Conservation (phyloP, 177 flowering plant species). For the Telopea speciosissima region DNA sequence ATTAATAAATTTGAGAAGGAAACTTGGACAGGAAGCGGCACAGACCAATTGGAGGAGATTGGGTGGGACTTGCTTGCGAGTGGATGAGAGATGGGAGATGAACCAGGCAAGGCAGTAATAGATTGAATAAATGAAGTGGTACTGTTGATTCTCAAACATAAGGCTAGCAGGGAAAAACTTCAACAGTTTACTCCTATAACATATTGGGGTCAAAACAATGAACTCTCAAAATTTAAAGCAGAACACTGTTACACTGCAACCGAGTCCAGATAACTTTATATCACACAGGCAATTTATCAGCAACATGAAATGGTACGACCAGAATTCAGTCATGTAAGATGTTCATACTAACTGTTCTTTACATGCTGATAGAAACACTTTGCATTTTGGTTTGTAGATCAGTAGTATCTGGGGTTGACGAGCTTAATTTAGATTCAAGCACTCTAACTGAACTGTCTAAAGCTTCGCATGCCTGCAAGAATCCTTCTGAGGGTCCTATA, state of each 20-base stretch:
- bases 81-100: no score
- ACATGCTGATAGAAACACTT: conserved; percentile 32
- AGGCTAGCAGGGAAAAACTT: background rate
- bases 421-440: conserved; percentile 32
- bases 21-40: no score
- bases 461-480: conserved; percentile 41
- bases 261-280: background rate
- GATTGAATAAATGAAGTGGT: no score
- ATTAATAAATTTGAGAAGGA: background rate
- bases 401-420: conserved; percentile 3
- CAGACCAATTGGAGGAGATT: no score
- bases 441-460: conserved; percentile 36
- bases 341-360: background rate
- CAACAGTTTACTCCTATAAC: background rate
- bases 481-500: conserved; percentile 33
- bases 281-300: background rate
- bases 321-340: background rate
- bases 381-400: conserved; percentile 40
- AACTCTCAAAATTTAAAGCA: background rate
- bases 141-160: no score
- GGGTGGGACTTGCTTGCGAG: no score
- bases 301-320: background rate
- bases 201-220: background rate
- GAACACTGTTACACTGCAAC: background rate
- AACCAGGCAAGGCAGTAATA: no score